phyloP scores from a whole-genome alignment of 768 basidiomycete genomes.

The Tephrocybe sp. region DNA sequence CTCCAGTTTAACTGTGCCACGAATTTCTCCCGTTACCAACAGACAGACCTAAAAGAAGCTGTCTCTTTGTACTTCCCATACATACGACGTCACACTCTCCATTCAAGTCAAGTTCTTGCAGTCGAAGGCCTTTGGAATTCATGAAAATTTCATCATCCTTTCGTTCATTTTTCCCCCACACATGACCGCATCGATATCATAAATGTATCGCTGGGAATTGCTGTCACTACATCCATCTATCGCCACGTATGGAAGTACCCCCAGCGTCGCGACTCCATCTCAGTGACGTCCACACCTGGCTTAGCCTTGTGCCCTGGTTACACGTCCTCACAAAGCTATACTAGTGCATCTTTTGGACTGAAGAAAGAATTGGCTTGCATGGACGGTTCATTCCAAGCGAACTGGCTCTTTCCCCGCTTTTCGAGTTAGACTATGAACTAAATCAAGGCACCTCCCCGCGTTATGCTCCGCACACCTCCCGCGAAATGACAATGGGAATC shows the following conservation, averaged over 20 bases:
- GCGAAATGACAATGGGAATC: slow-evolving; percentile 4
- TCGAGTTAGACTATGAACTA: not conserved
- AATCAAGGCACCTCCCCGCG: slow-evolving; percentile 3
- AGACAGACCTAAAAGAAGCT: no score
- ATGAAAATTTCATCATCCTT: no score
- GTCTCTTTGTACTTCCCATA: no score
- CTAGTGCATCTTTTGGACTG: not conserved
- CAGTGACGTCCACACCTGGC: not conserved
- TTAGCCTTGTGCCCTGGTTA: not conserved
- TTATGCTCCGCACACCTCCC: not conserved
- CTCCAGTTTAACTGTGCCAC: no score
- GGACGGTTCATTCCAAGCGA: not conserved
- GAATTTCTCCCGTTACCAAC: no score
- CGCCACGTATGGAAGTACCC: not conserved
- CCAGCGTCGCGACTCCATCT: not conserved
- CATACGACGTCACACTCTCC: no score
- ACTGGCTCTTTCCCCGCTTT: not conserved
- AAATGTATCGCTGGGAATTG: not conserved
- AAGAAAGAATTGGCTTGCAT: not conserved
- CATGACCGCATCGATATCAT: not conserved
- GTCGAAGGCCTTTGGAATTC: no score
- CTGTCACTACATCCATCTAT: not conserved
- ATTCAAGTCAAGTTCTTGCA: no score
- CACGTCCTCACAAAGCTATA: not conserved
- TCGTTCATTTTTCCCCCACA: not conserved